Evolutionary conservation across 768 basidiomycete species (phyloP).

Genomic region (Strobilomyces dryophilus): DNA sequence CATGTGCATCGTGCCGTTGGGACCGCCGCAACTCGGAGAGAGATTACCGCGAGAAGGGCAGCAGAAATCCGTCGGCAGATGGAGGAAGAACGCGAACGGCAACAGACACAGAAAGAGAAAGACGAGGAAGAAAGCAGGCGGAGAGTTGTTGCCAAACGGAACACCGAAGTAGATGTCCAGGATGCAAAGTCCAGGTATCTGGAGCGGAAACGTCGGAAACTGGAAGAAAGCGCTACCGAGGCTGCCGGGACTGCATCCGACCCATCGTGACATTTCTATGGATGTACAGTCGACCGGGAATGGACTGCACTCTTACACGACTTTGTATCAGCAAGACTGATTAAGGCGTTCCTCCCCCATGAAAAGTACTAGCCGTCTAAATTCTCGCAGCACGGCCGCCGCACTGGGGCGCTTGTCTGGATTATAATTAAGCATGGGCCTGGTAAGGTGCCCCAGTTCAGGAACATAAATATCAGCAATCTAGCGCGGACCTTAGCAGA

Average conservation of each 20-base stretch:
- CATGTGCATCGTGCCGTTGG: slow-evolving; percentile 76
- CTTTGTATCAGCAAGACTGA: slow-evolving; percentile 8
- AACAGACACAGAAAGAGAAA: slow-evolving; percentile 50
- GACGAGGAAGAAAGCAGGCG: slow-evolving; percentile 63
- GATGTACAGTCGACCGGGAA: too few relatives aligned
- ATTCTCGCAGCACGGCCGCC: slow-evolving; percentile 44
- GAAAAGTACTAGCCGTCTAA: slow-evolving; percentile 44
- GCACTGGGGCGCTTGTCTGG: slow-evolving; percentile 52
- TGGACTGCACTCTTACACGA: not conserved
- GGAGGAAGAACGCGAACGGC: slow-evolving; percentile 64
- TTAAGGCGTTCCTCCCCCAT: slow-evolving; percentile 36
- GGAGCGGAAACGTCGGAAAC: slow-evolving; percentile 72
- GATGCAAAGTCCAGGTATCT: slow-evolving; percentile 72
- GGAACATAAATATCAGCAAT: slow-evolving; percentile 54
- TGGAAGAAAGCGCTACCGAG: slow-evolving; percentile 41
- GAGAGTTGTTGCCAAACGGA: slow-evolving; percentile 67
- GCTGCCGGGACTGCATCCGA: slow-evolving; percentile 4
- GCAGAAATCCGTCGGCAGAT: slow-evolving; percentile 77
- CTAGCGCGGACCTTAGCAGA: slow-evolving; percentile 31
- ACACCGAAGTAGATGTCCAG: slow-evolving; percentile 68
- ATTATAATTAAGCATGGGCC: slow-evolving; percentile 54
- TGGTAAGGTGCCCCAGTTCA: slow-evolving; percentile 52
- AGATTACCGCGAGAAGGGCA: slow-evolving; percentile 81
- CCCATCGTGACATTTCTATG: slow-evolving; percentile 2
- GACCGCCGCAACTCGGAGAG: slow-evolving; percentile 69